Base-by-base conservation (phyloP, 768 basidiomycete genomes). In the Naematelia aurantialba region DNA sequence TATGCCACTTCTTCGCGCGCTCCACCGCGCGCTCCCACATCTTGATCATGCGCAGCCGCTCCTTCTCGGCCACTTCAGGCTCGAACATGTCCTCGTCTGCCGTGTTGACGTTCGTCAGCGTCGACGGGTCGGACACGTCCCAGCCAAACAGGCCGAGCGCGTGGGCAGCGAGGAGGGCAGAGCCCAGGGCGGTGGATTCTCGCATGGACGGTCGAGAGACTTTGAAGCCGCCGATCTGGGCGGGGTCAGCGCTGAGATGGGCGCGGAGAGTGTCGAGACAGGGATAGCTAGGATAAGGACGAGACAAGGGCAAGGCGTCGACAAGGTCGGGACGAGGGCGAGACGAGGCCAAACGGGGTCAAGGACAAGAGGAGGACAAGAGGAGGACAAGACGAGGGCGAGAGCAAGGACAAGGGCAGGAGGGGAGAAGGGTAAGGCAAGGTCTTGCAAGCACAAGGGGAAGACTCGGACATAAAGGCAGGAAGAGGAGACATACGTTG, bases 141-240 rank as follows among this genome's bases (percentile, higher is more conserved):
- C 96, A 98, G 49, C 91, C 94, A 69, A 89, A 93, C 22, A 97
- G 80, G 4, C 82, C 79, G 51, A 98, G 82, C 1, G 96, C 91
- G 34, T 88, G 84, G 25, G 89, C 96, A 14, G 96, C 96, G 27
- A 96, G 85, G 55, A 99, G 80, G 22, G 96, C 96, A 8, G 92
- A 90, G 19, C 96, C 96, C 50, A 99, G 82, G 1, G 96, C 96
- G 14, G 96, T 99, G 1, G 90, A 93, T 77, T 99, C 96, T 75
- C 94, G 81, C 96, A 99, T 99, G 72, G 90, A 87, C 11, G 94
- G 96, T 55, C 96, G 82, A 59, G 93, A 80, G 62, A 99, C 89
- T 26, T 84, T 85, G 78, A 96, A 93, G 13, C 93, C 94, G 27
- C 92, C 91, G 45, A 94, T 80, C 74, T 96, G 88, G 2, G 17